These are phyloP conservation scores for Penicillium palitans DNA, from an alignment of 2,329 filamentous ascomycete species.

Conservation along the genomic window DNA sequence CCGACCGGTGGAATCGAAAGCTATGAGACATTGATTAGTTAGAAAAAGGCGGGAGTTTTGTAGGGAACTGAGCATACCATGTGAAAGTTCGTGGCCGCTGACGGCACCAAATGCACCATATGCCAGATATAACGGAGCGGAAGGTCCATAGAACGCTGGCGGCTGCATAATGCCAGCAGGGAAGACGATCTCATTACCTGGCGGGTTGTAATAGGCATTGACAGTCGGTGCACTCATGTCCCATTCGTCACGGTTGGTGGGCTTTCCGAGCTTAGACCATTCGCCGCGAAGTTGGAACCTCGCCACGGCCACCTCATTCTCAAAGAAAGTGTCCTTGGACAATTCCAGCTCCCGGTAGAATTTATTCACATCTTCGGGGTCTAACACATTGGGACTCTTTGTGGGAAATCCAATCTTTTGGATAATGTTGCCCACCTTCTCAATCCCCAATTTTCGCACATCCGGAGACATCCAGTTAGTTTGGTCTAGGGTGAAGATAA, in stretches of 20 bases:
- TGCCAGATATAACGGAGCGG: conserved; percentile 63
- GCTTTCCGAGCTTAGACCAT: conserved; percentile 62
- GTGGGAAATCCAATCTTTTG: conserved; percentile 70
- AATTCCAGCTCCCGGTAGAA: conserved; percentile 60
- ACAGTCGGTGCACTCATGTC: conserved; percentile 60
- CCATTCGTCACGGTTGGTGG: conserved; percentile 62
- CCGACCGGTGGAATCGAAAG: conserved; percentile 66
- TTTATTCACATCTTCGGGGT: conserved; percentile 55
- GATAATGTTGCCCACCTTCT: conserved; percentile 66
- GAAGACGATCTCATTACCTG: conserved; percentile 68
- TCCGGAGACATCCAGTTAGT: conserved; percentile 66
- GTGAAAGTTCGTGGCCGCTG: conserved; percentile 68
- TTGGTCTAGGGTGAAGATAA: conserved; percentile 59
- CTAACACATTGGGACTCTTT: conserved; percentile 61
- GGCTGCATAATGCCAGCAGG: conserved; percentile 70
- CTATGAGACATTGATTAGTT: conserved; percentile 31
- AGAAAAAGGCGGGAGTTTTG: not conserved
- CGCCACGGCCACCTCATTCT: conserved; percentile 57
- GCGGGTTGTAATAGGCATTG: conserved; percentile 67
- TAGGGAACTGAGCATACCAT: conserved; percentile 41
- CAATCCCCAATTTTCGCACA: conserved; percentile 59
- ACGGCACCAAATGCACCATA: conserved; percentile 70
- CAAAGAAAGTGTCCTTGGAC: conserved; percentile 55
- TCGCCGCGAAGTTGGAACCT: conserved; percentile 50
- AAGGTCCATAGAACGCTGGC: conserved; percentile 61